These are phyloP conservation scores for Podospora fimiseda DNA, from an alignment of 495 filamentous ascomycete genomes.

Conservation along the genomic window DNA sequence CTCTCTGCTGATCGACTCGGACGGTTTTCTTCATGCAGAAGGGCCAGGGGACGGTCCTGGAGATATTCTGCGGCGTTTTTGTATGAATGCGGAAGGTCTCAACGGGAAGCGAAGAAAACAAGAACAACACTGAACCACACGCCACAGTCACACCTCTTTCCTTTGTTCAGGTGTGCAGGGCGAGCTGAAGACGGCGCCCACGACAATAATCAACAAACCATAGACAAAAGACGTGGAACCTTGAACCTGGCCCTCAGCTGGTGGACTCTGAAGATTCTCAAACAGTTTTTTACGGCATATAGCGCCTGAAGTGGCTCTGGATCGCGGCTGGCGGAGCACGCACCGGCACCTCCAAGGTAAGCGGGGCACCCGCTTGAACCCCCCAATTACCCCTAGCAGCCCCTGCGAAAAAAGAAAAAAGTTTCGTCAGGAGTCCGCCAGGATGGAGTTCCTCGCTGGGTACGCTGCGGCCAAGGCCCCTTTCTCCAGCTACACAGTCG, in stretches of 20 bases:
- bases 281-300: too few relatives aligned
- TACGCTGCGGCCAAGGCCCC: constrained; percentile 31
- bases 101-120: neutral
- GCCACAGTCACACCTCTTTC: neutral
- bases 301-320: constrained; percentile 8
- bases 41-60: neutral
- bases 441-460: constrained; percentile 32
- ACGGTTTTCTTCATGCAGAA: neutral
- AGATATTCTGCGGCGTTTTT: constrained; percentile 1
- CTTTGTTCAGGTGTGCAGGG: neutral
- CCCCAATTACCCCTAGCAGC: constrained; percentile 1
- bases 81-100: constrained; percentile 17
- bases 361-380: constrained; percentile 9
- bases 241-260: too few relatives aligned
- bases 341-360: constrained; percentile 2
- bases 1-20: neutral
- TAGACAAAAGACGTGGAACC: too few relatives aligned
- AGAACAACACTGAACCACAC: neutral
- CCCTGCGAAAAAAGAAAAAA: constrained; percentile 12
- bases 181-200: neutral
- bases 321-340: constrained; percentile 8
- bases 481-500: constrained; percentile 31
- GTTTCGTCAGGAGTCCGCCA: constrained; percentile 9
- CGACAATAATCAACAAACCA: neutral
- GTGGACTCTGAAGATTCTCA: too few relatives aligned